Percentiles rank a stretch among this genome's conserved stretches.
Conservation (phyloP, 306 rosid genomes). For the Quercus agrifolia region DNA sequence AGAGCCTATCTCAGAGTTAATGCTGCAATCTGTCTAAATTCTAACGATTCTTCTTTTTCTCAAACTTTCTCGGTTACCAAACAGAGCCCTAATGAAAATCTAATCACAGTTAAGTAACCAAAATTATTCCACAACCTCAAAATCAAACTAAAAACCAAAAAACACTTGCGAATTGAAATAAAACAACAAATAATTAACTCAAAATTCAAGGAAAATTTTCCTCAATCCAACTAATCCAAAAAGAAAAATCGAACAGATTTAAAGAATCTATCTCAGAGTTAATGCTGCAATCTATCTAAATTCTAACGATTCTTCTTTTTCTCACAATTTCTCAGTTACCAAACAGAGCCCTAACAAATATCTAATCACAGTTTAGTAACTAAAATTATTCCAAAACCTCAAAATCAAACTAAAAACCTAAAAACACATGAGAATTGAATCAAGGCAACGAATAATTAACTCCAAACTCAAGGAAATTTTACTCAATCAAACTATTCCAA, state of each 20-base stretch:
- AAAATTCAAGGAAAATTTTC: background rate
- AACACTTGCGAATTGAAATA: background rate
- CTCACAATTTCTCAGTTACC: constrained; percentile 18
- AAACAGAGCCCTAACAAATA: background rate
- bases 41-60: background rate
- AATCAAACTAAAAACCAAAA: background rate
- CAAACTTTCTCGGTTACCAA: constrained; percentile 21
- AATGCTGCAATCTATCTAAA: background rate
- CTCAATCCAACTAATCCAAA: too few relatives aligned
- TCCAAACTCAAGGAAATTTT: background rate
- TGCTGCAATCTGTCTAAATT: background rate
- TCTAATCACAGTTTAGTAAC: background rate
- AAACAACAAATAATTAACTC: background rate
- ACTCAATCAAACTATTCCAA: too few relatives aligned
- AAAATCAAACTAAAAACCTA: background rate
- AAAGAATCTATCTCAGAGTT: too few relatives aligned
- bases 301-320: background rate
- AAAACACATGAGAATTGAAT: background rate
- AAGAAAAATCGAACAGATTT: too few relatives aligned
- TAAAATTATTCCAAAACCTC: background rate
- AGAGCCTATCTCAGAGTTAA: too few relatives aligned
- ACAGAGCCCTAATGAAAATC: background rate
- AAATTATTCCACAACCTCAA: background rate
- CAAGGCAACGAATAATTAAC: background rate
- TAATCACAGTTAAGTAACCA: background rate